phyloP scores from a whole-genome alignment of 192 early-diverging fungal species.

The Cetraspora pellucida region DNA sequence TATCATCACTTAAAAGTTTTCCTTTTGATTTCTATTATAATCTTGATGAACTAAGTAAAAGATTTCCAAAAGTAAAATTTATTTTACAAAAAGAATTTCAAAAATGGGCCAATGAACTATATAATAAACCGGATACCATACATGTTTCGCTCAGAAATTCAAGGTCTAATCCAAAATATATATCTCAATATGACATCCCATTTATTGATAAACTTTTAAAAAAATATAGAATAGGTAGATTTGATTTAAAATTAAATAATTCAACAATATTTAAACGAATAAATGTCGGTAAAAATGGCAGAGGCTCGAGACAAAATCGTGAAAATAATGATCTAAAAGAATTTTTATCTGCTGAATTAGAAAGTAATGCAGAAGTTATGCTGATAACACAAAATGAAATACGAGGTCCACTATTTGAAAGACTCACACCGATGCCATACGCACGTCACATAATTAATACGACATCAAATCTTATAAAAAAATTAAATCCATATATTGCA shows the following conservation, averaged over 20 bases:
- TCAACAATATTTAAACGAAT: too few relatives aligned
- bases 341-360: not conserved
- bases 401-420: not conserved
- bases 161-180: too few relatives aligned
- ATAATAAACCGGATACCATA: not conserved
- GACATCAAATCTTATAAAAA: not conserved
- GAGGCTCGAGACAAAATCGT: too few relatives aligned
- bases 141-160: too few relatives aligned
- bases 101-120: conserved; percentile 12
- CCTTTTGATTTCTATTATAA: conserved; percentile 28
- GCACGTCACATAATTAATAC: not conserved
- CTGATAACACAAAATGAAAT: not conserved
- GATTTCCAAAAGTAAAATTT: not conserved
- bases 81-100: not conserved
- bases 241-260: too few relatives aligned
- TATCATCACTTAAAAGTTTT: not conserved
- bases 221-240: too few relatives aligned
- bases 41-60: not conserved
- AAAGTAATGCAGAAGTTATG: not conserved
- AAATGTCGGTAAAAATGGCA: not conserved
- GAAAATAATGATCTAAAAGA: not conserved
- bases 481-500: conserved; percentile 37
- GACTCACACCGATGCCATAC: not conserved
- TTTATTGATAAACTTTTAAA: too few relatives aligned
- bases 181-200: too few relatives aligned